phyloP scores from a whole-genome alignment of 768 basidiomycete species.

The Lactarius indigo region DNA sequence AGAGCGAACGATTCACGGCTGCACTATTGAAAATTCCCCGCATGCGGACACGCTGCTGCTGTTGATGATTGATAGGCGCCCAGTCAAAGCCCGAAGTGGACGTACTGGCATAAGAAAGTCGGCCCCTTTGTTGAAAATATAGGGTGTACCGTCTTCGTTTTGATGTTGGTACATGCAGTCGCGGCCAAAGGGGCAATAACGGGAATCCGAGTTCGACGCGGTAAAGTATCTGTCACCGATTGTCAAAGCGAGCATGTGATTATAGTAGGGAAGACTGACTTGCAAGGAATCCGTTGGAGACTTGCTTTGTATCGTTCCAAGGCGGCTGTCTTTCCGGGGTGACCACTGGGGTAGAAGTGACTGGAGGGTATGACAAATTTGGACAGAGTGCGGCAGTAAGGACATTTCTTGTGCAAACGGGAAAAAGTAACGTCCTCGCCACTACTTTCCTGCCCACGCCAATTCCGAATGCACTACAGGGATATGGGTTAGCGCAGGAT shows the following conservation, averaged over 20 bases:
- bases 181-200: slow-evolving; percentile 72
- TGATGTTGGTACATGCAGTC: slow-evolving; percentile 80
- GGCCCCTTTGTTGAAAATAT: slow-evolving; percentile 53
- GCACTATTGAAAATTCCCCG: slow-evolving; percentile 2
- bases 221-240: slow-evolving; percentile 53
- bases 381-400: slow-evolving; percentile 67
- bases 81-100: not conserved
- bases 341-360: slow-evolving; percentile 54
- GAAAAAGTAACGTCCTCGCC: slow-evolving; percentile 48
- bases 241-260: not conserved
- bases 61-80: not conserved
- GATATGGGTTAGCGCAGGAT: slow-evolving; percentile 1
- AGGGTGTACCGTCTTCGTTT: slow-evolving; percentile 61
- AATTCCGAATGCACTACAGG: slow-evolving; percentile 69
- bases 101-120: slow-evolving; percentile 52
- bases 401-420: slow-evolving; percentile 70
- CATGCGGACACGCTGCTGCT: slow-evolving; percentile 18
- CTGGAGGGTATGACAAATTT: slow-evolving; percentile 72
- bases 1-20: slow-evolving; percentile 9
- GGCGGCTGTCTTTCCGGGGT: slow-evolving; percentile 48
- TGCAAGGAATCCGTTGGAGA: slow-evolving; percentile 68
- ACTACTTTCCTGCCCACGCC: slow-evolving; percentile 63
- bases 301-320: slow-evolving; percentile 65
- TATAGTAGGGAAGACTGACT: slow-evolving; percentile 38
- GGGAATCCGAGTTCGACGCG: slow-evolving; percentile 43